Evolutionary conservation across 2,329 filamentous ascomycete genomes (phyloP), one percentile per base, ranked within the genome.

Genomic region (Trichoderma semiorbis): DNA sequence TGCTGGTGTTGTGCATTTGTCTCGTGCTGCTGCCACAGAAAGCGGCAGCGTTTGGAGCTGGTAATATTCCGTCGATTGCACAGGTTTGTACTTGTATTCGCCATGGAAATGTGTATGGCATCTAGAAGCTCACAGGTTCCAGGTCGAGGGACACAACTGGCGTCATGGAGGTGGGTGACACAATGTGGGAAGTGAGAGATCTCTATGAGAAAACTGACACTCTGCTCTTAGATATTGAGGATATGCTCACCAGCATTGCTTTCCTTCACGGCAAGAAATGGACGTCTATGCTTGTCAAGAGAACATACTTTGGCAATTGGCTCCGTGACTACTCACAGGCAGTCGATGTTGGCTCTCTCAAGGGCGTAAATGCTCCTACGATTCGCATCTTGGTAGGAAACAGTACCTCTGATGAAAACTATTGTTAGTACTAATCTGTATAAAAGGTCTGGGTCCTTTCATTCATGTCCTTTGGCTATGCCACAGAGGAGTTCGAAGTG

Each of bases 251-350:
- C 81, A 92, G 90, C 7, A 83, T 95, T 75, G 89, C 91, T 34
- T 95, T 93, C 77, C 86, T 95, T 72, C 87, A 91, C 74, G 93
- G 93, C 72, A 93, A 94, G 79, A 95, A 95, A 84, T 96, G 93
- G 93, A 93, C 92, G 1, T 90, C 90, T 16, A 90, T 93, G 85
- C 89, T 93, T 82, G 87, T 95, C 68, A 92, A 92, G 82, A 87
- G 92, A 70, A 91, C 91, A 34, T 95, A 94, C 82, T 95, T 95
- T 83, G 93, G 93, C 72, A 96, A 96, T 81, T 96, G 93, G 93
- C 84, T 95, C 53, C 88, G 93, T 73, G 93, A 95, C 83, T 96
- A 96, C 80, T 94, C 92, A 14, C 93, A 95, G 78, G 93, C 93
- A 43, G 87, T 95, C 80, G 93, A 95, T 78, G 91, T 95, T 14